Percentiles rank a stretch among this genome's conserved stretches.
These are phyloP conservation scores for Chalciporus sp. DNA, from an alignment of 1,284 basidiomycete genomes.

Conservation along the genomic window DNA sequence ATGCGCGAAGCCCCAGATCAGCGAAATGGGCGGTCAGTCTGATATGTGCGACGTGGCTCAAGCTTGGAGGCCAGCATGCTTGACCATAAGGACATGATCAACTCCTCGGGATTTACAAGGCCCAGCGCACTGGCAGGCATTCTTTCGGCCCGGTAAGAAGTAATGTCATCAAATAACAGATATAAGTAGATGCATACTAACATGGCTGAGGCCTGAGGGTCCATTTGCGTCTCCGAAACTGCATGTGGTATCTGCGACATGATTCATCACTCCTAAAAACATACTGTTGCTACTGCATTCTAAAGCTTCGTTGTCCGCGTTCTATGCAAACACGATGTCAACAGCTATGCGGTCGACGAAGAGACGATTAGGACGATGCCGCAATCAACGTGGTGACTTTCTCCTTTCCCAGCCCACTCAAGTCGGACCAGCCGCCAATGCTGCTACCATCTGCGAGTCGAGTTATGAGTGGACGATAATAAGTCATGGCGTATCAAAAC, in stretches of 20 bases:
- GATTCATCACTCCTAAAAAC: background rate
- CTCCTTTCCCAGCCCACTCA: slow-evolving; percentile 9
- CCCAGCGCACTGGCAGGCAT: too few species aligned
- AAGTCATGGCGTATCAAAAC: background rate
- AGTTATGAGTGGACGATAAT: background rate
- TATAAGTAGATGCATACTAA: too few species aligned
- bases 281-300: background rate
- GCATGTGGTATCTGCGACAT: background rate
- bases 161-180: too few species aligned
- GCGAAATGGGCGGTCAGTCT: too few species aligned
- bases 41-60: too few species aligned
- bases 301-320: background rate
- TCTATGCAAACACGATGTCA: background rate
- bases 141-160: too few species aligned
- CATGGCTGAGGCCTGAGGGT: background rate
- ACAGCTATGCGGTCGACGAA: background rate
- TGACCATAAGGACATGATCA: too few species aligned
- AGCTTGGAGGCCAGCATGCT: too few species aligned
- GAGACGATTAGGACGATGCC: background rate
- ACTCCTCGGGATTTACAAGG: too few species aligned
- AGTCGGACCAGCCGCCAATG: slow-evolving; percentile 29
- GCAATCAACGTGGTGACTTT: slow-evolving; percentile 19
- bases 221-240: background rate
- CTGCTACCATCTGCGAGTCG: slow-evolving; percentile 15
- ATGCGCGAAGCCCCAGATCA: too few species aligned